phyloP scores from a whole-genome alignment of 2,329 filamentous ascomycete genomes.

The Zasmidium cellare region DNA sequence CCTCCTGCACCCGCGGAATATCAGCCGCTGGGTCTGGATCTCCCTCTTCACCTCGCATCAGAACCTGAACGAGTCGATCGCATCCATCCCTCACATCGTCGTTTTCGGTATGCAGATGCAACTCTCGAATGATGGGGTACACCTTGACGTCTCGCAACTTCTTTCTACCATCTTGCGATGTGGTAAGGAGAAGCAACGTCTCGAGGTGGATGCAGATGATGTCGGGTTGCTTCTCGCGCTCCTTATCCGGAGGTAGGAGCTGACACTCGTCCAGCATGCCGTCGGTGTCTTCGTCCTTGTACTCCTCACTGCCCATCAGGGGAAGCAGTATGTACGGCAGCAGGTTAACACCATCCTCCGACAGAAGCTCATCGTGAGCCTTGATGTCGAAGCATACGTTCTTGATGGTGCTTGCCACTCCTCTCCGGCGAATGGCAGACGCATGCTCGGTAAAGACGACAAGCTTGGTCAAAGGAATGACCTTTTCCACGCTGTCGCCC shows the following conservation, averaged over 20 bases:
- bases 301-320: conserved; percentile 84
- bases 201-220: conserved; percentile 89
- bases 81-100: conserved; percentile 81
- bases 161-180: conserved; percentile 73
- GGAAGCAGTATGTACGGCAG: conserved; percentile 87
- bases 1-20: conserved; percentile 44
- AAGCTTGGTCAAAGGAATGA: conserved; percentile 89
- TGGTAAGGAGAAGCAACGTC: conserved; percentile 79
- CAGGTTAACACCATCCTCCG: conserved; percentile 69
- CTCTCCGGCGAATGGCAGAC: conserved; percentile 78
- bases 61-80: conserved; percentile 83
- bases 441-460: conserved; percentile 91
- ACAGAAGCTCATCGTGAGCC: conserved; percentile 66
- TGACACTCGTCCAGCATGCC: conserved; percentile 89
- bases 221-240: conserved; percentile 71
- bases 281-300: conserved; percentile 79
- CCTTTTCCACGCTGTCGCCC: conserved; percentile 65
- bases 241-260: conserved; percentile 84
- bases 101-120: conserved; percentile 74
- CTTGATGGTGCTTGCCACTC: conserved; percentile 96
- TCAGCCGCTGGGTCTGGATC: conserved; percentile 34
- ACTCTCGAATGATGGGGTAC: conserved; percentile 86
- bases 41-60: conserved; percentile 76
- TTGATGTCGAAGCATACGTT: conserved; percentile 83
- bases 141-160: conserved; percentile 74